Evolutionary conservation across 164 flowering plant species (phyloP).

Genomic region (Vitis amurensis): DNA sequence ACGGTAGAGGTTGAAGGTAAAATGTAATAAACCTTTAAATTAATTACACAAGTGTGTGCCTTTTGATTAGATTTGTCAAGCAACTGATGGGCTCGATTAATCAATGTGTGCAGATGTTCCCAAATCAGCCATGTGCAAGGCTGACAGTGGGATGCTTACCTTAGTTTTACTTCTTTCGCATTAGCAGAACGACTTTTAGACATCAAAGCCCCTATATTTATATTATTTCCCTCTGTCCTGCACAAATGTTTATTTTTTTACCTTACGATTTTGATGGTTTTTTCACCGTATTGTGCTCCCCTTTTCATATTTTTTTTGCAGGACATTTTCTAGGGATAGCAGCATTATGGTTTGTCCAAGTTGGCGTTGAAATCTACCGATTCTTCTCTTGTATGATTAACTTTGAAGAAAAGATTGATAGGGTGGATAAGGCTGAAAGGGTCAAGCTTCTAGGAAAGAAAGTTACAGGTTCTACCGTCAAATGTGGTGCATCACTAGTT

Average conservation of each 20-base stretch:
- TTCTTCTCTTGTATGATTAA: conserved; percentile 28
- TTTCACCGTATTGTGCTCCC: conserved; percentile 6
- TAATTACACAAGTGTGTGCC: too few relatives aligned
- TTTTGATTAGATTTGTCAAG: not conserved
- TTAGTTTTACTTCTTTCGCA: conserved; percentile 47
- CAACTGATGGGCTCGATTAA: conserved; percentile 11
- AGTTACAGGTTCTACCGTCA: conserved; percentile 45
- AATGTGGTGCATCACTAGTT: conserved; percentile 62
- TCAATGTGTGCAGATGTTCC: conserved; percentile 62
- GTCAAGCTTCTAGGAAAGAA: conserved; percentile 54
- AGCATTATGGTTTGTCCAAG: conserved; percentile 87
- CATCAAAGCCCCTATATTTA: conserved; percentile 33
- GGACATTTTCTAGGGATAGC: conserved; percentile 78
- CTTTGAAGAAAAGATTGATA: conserved; percentile 31
- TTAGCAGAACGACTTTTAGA: conserved; percentile 85
- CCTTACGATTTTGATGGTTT: not conserved
- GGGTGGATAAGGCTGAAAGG: conserved; percentile 34
- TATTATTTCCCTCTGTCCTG: not conserved
- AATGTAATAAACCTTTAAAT: too few relatives aligned
- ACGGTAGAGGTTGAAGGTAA: too few relatives aligned
- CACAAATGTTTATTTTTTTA: too few relatives aligned
- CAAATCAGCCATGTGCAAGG: conserved; percentile 81
- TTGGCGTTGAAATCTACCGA: conserved; percentile 67
- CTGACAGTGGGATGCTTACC: conserved; percentile 62
- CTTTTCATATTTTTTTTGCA: conserved; percentile 27